Conservation (phyloP, 768 basidiomycete genomes). For the Pleurotus citrinopileatus region DNA sequence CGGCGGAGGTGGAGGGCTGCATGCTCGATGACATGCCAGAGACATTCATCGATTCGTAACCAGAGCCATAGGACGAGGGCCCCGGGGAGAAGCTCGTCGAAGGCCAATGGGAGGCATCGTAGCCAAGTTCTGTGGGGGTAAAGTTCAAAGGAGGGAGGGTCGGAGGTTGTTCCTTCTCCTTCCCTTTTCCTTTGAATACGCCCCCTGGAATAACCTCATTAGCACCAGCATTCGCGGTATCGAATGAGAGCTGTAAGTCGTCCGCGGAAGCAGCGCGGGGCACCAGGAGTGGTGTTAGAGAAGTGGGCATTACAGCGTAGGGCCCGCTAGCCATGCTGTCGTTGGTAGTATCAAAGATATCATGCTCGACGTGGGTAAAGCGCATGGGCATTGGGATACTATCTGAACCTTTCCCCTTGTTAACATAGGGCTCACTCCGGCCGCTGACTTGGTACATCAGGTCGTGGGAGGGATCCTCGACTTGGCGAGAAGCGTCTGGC, state of each 20-base stretch:
- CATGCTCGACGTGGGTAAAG: constrained; percentile 28
- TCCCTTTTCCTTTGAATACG: constrained; percentile 38
- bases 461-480: neutral
- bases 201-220: constrained; percentile 12
- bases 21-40: constrained; percentile 15
- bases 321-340: neutral
- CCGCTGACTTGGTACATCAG: neutral
- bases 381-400: constrained; percentile 49
- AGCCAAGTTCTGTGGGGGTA: constrained; percentile 49
- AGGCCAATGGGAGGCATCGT: constrained; percentile 36
- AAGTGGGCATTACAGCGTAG: constrained; percentile 13
- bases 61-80: constrained; percentile 36
- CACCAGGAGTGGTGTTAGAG: constrained; percentile 22
- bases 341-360: constrained; percentile 33
- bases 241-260: neutral
- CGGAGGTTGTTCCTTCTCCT: constrained; percentile 61
- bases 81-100: constrained; percentile 30
- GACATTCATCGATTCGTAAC: constrained; percentile 11
- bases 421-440: constrained; percentile 14
- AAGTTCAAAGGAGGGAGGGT: constrained; percentile 66
- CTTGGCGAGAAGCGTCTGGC: neutral
- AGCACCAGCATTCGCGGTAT: neutral
- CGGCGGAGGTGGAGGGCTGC: constrained; percentile 21
- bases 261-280: constrained; percentile 4
- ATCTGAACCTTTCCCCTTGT: constrained; percentile 56